phyloP scores from a whole-genome alignment of 208 protist genomes.

The Angomonas deanei region DNA sequence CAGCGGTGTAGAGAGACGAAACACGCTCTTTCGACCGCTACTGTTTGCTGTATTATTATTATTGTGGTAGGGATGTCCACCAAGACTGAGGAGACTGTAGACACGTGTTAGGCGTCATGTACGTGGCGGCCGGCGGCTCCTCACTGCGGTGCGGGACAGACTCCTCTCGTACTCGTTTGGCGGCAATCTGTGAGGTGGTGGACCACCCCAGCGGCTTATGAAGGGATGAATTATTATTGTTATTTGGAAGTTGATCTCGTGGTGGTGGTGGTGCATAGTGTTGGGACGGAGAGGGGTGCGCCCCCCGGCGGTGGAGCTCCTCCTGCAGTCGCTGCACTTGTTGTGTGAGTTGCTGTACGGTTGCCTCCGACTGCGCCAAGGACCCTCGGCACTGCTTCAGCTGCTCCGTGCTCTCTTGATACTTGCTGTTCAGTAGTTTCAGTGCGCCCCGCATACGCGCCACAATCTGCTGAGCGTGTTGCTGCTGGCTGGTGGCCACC shows the following conservation, averaged over 20 bases:
- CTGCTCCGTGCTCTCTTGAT: constrained; percentile 24
- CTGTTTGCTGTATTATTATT: background rate
- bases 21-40: constrained; percentile 13
- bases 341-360: background rate
- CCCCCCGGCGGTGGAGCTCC: background rate
- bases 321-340: background rate
- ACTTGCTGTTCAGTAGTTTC: constrained; percentile 45
- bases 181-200: constrained; percentile 13
- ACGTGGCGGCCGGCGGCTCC: background rate
- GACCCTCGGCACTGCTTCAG: constrained; percentile 15
- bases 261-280: background rate
- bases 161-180: background rate
- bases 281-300: background rate
- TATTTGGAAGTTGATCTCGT: background rate
- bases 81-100: background rate
- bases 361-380: constrained; percentile 20
- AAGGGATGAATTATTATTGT: constrained; percentile 12
- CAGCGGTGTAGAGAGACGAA: constrained; percentile 50
- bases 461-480: constrained; percentile 50
- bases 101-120: constrained; percentile 2
- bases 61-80: background rate
- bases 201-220: constrained; percentile 44
- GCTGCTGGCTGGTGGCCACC: constrained; percentile 45
- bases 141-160: background rate
- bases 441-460: constrained; percentile 64